phyloP scores from a whole-genome alignment of 1,284 basidiomycete genomes.

The Puccinia hordei region DNA sequence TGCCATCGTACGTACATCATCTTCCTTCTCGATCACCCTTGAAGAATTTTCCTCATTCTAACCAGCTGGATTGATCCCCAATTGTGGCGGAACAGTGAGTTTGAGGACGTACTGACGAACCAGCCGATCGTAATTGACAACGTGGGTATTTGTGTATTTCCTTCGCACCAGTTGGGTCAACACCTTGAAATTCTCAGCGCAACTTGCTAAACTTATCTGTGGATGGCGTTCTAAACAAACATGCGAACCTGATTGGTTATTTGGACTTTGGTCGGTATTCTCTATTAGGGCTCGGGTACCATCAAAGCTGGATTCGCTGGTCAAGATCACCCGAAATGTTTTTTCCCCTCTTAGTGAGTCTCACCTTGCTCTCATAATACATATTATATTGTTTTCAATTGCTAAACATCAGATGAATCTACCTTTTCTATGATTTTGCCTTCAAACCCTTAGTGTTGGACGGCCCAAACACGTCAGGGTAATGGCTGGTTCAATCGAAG shows the following conservation, averaged over 20 bases:
- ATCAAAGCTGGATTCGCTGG: conserved; percentile 98
- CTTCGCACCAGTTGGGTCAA: conserved; percentile 27
- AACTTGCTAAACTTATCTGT: too few relatives aligned
- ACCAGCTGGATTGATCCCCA: not conserved
- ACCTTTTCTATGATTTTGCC: conserved; percentile 13
- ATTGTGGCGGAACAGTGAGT: conserved; percentile 29
- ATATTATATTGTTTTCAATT: not conserved
- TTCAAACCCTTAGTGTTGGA: conserved; percentile 82
- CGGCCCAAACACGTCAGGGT: conserved; percentile 92
- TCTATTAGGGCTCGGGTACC: conserved; percentile 81
- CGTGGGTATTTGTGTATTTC: conserved; percentile 64
- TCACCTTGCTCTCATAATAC: conserved; percentile 51
- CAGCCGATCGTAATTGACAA: conserved; percentile 96
- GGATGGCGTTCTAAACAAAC: too few relatives aligned
- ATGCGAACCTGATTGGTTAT: conserved; percentile 28
- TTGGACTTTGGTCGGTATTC: not conserved
- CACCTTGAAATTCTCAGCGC: not conserved
- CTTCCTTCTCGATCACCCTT: too few relatives aligned
- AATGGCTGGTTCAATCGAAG: conserved; percentile 89
- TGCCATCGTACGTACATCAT: conserved; percentile 13
- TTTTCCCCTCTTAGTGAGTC: conserved; percentile 94
- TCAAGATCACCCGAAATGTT: conserved; percentile 95
- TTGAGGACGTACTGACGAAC: conserved; percentile 77
- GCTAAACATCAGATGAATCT: not conserved
- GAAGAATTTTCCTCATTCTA: not conserved